Evolutionary conservation across 768 basidiomycete genomes (phyloP).

Genomic region (Pisolithus microcarpus): DNA sequence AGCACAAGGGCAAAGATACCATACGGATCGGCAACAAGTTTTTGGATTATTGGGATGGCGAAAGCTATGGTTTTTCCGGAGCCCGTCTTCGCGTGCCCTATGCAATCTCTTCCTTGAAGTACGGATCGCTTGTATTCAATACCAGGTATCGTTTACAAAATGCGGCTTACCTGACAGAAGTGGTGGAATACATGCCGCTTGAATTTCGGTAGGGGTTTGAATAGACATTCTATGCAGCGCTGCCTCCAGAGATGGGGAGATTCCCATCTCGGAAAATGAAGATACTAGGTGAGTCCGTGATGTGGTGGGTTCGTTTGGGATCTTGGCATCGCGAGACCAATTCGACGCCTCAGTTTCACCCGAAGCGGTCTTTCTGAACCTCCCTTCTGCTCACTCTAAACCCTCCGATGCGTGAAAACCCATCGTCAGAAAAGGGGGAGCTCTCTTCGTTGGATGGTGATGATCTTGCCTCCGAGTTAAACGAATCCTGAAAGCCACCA

Average conservation of each 20-base stretch:
- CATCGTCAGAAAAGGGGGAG: slow-evolving; percentile 8
- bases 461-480: slow-evolving; percentile 6
- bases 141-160: not conserved
- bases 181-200: slow-evolving; percentile 83
- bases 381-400: not conserved
- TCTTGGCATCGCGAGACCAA: slow-evolving; percentile 17
- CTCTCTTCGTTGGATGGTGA: slow-evolving; percentile 16
- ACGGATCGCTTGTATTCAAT: not conserved
- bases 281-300: slow-evolving; percentile 8
- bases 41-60: slow-evolving; percentile 89
- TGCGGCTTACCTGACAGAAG: slow-evolving; percentile 60
- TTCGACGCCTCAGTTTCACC: slow-evolving; percentile 10
- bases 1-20: slow-evolving; percentile 91
- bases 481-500: slow-evolving; percentile 4
- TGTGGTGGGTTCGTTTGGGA: slow-evolving; percentile 6
- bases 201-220: slow-evolving; percentile 75
- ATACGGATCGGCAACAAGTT: slow-evolving; percentile 81
- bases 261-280: slow-evolving; percentile 52
- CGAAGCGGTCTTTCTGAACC: slow-evolving; percentile 5
- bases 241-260: slow-evolving; percentile 50
- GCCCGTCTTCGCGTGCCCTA: slow-evolving; percentile 96
- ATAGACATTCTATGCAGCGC: slow-evolving; percentile 83
- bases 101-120: slow-evolving; percentile 82
- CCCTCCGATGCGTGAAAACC: slow-evolving; percentile 4
- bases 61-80: slow-evolving; percentile 98